Evolutionary conservation across 495 filamentous ascomycete species (phyloP), one percentile per base, ranked within the genome.

Genomic region (Lepidopterella palustris): DNA sequence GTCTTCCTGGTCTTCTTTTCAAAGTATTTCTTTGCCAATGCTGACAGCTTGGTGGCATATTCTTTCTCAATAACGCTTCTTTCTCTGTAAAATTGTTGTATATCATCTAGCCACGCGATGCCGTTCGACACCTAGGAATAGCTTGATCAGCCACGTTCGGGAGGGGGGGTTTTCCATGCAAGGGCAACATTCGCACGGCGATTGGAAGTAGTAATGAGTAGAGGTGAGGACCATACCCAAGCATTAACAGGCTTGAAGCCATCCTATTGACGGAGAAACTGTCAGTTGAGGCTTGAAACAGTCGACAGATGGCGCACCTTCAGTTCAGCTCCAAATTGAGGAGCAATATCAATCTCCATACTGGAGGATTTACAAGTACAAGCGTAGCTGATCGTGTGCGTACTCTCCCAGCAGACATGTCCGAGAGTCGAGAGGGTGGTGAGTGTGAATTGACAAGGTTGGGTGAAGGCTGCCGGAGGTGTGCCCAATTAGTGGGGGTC

Each of bases 71-170:
- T 96, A 18, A 71, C 83, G 63, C 89, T 90, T 54, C 95, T 82
- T 73, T 99, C 93, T 29, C 93, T 86, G 77, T 97, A 99, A 76
- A 97, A 99, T 69, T 87, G 85, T 74, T 97, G 89, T 65, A 97
- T 88, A 68, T 99, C 93, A 66, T 97, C 93, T 49, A 99, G 84
- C 91, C 91, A 97, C 51, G 83, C 76, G 69, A 97, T 95, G 58
- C 92, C 91, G 69, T 87, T 85, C 55, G 83, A 79, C 40, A 95
- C 88, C 82, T 84, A 68, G 61, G 50, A 71, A 61, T 69, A 15
- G 49, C 26, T 18, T 18, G n/a, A 71, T 74, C 68, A 68, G 69
- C 61, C 56, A 66, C 63, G 39, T 31, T 55, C 35, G 26, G 31
- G 35, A 25, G 13, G 60, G 15, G 27, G 11, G 15, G 3, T 23